Evolutionary conservation across 257 asterid species (phyloP).

Genomic region (Solanum sejunctum): DNA sequence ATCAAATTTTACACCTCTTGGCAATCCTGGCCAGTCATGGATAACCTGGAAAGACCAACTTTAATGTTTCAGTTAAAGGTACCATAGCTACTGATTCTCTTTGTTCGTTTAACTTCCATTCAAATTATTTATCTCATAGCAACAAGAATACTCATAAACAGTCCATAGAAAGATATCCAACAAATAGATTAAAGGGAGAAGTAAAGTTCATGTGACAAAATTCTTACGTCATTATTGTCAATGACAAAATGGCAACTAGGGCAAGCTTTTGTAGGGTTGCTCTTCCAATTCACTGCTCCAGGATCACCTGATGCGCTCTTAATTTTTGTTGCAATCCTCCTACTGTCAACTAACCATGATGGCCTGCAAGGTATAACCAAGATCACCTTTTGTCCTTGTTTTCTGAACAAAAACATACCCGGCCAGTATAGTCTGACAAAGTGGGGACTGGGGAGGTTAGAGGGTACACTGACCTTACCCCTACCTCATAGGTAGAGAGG

Average conservation of each 20-base stretch:
- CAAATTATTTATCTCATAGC: neutral
- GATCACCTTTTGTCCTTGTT: neutral
- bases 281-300: slow-evolving; percentile 43
- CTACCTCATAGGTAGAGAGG: neutral
- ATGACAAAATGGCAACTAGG: slow-evolving; percentile 63
- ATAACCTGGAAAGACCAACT: slow-evolving; percentile 31
- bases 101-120: neutral
- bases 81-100: neutral
- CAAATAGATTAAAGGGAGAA: neutral
- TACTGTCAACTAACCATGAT: slow-evolving; percentile 83
- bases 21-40: slow-evolving; percentile 95
- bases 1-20: slow-evolving; percentile 90
- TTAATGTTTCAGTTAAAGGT: neutral
- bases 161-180: neutral
- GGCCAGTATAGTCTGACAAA: neutral
- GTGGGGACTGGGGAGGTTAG: neutral
- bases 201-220: neutral
- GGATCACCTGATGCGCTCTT: slow-evolving; percentile 75
- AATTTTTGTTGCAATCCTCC: slow-evolving; percentile 77
- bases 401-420: neutral
- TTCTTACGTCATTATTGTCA: slow-evolving; percentile 71
- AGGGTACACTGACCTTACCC: neutral
- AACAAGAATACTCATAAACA: neutral
- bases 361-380: slow-evolving; percentile 33
- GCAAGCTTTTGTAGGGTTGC: slow-evolving; percentile 85